Evolutionary conservation across 306 rosid species (phyloP).

Genomic region (Erythrophleum fordii): DNA sequence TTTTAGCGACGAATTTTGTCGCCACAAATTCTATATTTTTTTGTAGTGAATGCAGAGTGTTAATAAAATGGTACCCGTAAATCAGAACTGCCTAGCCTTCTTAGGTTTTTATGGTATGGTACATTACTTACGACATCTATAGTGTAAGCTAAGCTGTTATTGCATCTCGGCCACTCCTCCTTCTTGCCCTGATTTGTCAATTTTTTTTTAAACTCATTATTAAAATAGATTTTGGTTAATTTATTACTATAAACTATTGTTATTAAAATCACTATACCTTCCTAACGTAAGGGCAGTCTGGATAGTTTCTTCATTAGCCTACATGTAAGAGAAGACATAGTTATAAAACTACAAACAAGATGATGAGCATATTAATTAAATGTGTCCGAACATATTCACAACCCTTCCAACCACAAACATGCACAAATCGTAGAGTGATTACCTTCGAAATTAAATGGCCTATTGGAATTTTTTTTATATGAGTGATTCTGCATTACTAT

Average conservation of each 20-base stretch:
- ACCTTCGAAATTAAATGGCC: not conserved
- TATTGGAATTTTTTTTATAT: too few relatives aligned
- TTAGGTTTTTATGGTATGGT: constrained; percentile 34
- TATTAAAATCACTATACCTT: constrained; percentile 6
- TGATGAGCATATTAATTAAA: not conserved
- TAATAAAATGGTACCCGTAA: constrained; percentile 32
- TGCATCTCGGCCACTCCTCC: constrained; percentile 43
- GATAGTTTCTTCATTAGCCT: constrained; percentile 35
- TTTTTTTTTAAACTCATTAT: not conserved
- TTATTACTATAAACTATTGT: not conserved
- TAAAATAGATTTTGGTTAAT: too few relatives aligned
- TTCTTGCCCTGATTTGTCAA: constrained; percentile 32
- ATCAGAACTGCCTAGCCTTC: constrained; percentile 38
- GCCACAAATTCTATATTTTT: too few relatives aligned
- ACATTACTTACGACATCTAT: constrained; percentile 18
- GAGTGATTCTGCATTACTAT: too few relatives aligned
- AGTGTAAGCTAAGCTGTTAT: constrained; percentile 9
- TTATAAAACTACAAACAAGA: not conserved
- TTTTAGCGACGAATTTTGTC: too few relatives aligned
- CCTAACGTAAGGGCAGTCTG: constrained; percentile 26
- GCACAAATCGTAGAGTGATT: not conserved
- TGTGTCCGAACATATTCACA: not conserved
- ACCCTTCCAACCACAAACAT: not conserved
- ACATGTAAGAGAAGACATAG: constrained; percentile 20
- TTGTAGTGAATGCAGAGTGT: too few relatives aligned